phyloP scores from a whole-genome alignment of 2,329 filamentous ascomycete species.

The Cadophora luteo-olivacea region DNA sequence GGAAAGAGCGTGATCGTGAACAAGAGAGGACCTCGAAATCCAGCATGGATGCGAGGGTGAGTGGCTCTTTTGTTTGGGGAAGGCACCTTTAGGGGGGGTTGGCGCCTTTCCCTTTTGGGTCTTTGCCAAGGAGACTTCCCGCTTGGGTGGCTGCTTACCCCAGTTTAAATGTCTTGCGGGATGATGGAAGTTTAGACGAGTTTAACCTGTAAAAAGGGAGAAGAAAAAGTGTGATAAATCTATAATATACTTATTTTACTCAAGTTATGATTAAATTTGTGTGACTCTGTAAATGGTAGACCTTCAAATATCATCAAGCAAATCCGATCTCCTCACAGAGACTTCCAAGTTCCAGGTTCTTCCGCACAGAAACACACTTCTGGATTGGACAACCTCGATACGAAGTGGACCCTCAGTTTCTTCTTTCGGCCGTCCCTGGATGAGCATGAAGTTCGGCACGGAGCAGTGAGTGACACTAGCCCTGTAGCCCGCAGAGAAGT shows the following conservation, averaged over 20 bases:
- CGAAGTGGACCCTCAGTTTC: background rate
- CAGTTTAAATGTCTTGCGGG: background rate
- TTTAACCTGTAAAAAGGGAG: background rate
- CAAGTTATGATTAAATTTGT: no score
- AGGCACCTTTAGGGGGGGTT: slow-evolving; percentile 5
- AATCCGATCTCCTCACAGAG: background rate
- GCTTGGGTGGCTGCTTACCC: background rate
- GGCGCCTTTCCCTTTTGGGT: slow-evolving; percentile 1
- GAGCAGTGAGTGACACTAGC: background rate
- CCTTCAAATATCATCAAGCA: no score
- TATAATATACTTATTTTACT: no score
- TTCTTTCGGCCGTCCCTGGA: background rate
- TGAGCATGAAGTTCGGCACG: background rate
- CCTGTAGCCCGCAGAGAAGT: background rate
- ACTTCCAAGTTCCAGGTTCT: no score
- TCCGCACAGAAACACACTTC: background rate
- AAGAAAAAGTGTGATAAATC: background rate
- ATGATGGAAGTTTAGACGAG: background rate
- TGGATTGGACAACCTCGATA: background rate
- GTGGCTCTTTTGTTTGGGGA: slow-evolving; percentile 1
- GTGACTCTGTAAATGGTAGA: no score
- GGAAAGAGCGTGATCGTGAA: slow-evolving; percentile 14
- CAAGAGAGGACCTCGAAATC: background rate
- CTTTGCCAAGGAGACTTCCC: background rate
- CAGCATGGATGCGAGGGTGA: background rate